These are phyloP conservation scores for Tetrapyrgos nigripes DNA, from an alignment of 1,284 basidiomycete genomes.

Conservation along the genomic window DNA sequence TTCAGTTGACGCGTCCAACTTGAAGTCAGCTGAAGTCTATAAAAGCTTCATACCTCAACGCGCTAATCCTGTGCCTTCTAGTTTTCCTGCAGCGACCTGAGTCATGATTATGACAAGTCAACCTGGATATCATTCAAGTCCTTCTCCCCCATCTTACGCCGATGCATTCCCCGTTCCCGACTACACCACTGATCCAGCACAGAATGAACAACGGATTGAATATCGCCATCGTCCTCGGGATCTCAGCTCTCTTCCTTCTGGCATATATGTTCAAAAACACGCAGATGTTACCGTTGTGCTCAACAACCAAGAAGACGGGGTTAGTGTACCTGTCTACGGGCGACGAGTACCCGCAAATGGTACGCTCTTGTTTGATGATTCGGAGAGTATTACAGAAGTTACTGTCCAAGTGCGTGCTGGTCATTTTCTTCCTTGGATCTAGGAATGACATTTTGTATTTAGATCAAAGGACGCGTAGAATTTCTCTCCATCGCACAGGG, in stretches of 20 bases:
- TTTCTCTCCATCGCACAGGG: conserved; percentile 19
- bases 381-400: conserved; percentile 16
- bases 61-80: too few species aligned
- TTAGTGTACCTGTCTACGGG: conserved; percentile 16
- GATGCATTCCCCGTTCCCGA: conserved; percentile 18
- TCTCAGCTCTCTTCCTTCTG: conserved; percentile 14
- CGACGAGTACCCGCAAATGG: conserved; percentile 15
- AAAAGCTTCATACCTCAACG: too few species aligned
- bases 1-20: too few species aligned
- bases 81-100: too few species aligned
- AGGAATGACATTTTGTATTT: too few species aligned
- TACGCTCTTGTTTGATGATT: conserved; percentile 17
- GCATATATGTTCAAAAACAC: conserved; percentile 20
- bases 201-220: conserved; percentile 21
- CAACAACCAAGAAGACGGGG: conserved; percentile 19
- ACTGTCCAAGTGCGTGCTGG: conserved; percentile 21
- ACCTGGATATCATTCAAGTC: not conserved
- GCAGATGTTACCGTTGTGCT: conserved; percentile 23
- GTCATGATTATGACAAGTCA: not conserved
- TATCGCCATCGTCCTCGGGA: conserved; percentile 11
- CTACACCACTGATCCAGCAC: conserved; percentile 25
- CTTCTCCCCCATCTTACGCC: conserved; percentile 10
- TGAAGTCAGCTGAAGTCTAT: too few species aligned
- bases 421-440: too few species aligned
- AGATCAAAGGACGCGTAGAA: conserved; percentile 17